These are phyloP conservation scores for Pseudisothecium myosuroides DNA, from an alignment of 225 moss, liverwort and hornwort species.

Conservation along the genomic window DNA sequence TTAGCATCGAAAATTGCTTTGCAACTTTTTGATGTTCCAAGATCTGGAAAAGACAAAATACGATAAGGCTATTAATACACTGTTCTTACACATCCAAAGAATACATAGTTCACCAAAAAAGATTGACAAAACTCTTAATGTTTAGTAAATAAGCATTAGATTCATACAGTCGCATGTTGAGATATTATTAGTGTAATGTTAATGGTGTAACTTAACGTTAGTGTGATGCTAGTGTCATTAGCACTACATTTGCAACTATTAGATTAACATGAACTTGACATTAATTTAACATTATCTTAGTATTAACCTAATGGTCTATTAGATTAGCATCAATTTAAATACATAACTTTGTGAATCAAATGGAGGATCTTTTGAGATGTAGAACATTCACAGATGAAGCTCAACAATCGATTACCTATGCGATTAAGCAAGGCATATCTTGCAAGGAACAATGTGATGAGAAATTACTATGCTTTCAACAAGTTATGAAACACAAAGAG, in stretches of 20 bases:
- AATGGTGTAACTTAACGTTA: neutral
- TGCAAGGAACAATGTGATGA: neutral
- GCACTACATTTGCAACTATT: neutral
- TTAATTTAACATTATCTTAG: neutral
- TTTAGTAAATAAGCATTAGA: neutral
- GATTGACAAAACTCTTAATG: neutral
- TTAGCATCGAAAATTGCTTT: conserved; percentile 40
- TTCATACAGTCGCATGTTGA: neutral
- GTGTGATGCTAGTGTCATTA: neutral
- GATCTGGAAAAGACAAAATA: conserved; percentile 16
- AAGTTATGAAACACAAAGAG: neutral
- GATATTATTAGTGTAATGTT: neutral
- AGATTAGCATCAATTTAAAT: neutral
- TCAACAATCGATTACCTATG: neutral
- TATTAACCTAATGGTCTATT: neutral
- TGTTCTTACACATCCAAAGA: neutral
- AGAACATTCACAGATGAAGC: neutral
- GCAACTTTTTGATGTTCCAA: conserved; percentile 44
- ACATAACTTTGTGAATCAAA: neutral
- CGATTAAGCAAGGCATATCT: neutral
- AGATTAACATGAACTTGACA: neutral
- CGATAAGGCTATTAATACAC: neutral
- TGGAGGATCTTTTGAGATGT: neutral
- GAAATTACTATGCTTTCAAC: neutral
- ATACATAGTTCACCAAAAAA: neutral